Evolutionary conservation across 1,139 yeast species (phyloP).

Genomic region (Blastobotrys raffinosifermentans): DNA sequence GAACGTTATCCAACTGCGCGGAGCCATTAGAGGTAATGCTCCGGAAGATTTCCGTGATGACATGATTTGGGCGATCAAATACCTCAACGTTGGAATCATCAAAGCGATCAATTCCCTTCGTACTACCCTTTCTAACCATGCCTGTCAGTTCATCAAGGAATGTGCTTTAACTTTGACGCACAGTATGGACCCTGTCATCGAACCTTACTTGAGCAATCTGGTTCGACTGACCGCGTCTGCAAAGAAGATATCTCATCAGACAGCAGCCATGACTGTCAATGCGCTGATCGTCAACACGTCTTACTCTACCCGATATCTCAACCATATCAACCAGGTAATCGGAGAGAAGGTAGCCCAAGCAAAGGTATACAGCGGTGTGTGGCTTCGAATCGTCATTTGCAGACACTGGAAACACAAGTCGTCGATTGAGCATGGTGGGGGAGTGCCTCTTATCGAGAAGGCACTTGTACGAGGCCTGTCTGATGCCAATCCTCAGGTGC

Average conservation of each 20-base stretch:
- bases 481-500: constrained; percentile 77
- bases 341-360: constrained; percentile 69
- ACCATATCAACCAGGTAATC: constrained; percentile 47
- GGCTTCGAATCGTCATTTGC: constrained; percentile 57
- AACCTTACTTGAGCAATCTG: constrained; percentile 51
- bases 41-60: constrained; percentile 39
- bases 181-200: constrained; percentile 57
- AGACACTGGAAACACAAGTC: constrained; percentile 42
- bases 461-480: constrained; percentile 55
- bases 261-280: constrained; percentile 64
- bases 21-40: constrained; percentile 55
- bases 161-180: constrained; percentile 46
- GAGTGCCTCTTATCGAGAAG: constrained; percentile 46
- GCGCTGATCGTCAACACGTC: constrained; percentile 54
- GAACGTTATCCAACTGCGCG: constrained; percentile 50
- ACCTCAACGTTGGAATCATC: constrained; percentile 53
- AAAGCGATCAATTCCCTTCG: constrained; percentile 71
- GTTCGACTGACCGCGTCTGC: constrained; percentile 66
- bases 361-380: constrained; percentile 59
- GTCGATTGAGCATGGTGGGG: constrained; percentile 32
- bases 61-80: constrained; percentile 40
- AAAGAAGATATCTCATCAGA: constrained; percentile 70
- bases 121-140: constrained; percentile 72
- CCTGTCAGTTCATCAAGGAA: constrained; percentile 78
- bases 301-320: constrained; percentile 48